These are phyloP conservation scores for Lichtheimia ornata DNA, from an alignment of 371 early-diverging fungal genomes.

Conservation along the genomic window DNA sequence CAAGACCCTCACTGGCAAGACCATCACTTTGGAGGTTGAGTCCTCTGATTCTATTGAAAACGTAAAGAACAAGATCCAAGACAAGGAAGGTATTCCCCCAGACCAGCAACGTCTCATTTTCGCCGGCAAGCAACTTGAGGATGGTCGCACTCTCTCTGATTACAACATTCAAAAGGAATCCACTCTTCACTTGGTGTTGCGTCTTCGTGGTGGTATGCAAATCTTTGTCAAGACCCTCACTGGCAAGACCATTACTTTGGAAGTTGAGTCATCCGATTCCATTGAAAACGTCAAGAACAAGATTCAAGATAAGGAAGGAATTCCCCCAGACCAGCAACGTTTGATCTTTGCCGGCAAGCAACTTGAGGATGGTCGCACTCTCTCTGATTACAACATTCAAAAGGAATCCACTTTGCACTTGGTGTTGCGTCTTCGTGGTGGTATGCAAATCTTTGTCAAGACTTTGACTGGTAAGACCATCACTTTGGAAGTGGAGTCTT, in stretches of 20 bases:
- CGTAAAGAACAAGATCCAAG: conserved; percentile 92
- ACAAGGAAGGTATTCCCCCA: conserved; percentile 95
- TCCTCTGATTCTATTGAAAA: conserved; percentile 86
- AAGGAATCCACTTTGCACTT: conserved; percentile 91
- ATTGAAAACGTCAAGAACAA: conserved; percentile 92
- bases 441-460: conserved; percentile 57
- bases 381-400: conserved; percentile 74
- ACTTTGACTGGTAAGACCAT: conserved; percentile 94
- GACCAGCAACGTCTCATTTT: conserved; percentile 95
- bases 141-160: conserved; percentile 67
- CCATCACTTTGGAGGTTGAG: conserved; percentile 93
- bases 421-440: conserved; percentile 90
- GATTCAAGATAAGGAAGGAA: conserved; percentile 97
- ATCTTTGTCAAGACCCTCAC: conserved; percentile 80
- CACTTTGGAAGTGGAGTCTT: conserved; percentile 90
- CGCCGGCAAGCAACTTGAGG: conserved; percentile 93
- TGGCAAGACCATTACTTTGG: conserved; percentile 92
- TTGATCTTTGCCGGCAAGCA: conserved; percentile 87
- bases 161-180: conserved; percentile 77
- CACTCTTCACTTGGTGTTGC: conserved; percentile 88
- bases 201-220: conserved; percentile 80
- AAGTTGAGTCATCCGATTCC: conserved; percentile 87
- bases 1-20: conserved; percentile 93
- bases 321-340: conserved; percentile 86
- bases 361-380: conserved; percentile 79